Percentiles rank a stretch among this genome's conserved stretches.
Conservation (phyloP, 768 basidiomycete genomes). For the Naematelia aurantialba region DNA sequence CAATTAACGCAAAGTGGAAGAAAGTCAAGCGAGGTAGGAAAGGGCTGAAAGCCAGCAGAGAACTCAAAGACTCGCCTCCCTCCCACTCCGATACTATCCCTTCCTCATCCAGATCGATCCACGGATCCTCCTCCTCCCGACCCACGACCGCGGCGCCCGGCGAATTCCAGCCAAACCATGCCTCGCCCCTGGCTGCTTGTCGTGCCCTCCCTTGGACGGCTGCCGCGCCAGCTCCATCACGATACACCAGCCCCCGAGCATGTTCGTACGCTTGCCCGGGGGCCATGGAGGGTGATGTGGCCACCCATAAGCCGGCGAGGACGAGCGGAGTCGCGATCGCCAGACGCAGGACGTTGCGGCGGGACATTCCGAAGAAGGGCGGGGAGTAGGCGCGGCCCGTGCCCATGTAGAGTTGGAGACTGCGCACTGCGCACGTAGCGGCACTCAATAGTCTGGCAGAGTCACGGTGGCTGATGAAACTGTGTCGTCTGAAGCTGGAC, state of each 20-base stretch:
- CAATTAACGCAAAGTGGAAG: no score
- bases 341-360: neutral
- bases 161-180: no score
- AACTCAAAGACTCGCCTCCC: constrained; percentile 21
- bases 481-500: no score
- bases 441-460: no score
- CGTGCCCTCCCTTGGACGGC: no score
- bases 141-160: neutral
- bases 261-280: neutral
- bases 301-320: neutral
- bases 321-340: neutral
- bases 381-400: neutral
- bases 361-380: constrained; percentile 1
- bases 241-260: neutral
- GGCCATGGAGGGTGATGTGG: neutral
- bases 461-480: no score
- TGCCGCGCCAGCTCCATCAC: neutral
- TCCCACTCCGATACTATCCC: constrained; percentile 21
- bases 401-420: neutral
- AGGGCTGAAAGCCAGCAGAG: no score
- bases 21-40: no score
- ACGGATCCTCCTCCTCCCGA: constrained; percentile 13
- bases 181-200: no score
- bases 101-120: constrained; percentile 29
- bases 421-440: neutral